These are phyloP conservation scores for Candida ipomoeae DNA, from an alignment of 805 yeast genomes.

Conservation along the genomic window DNA sequence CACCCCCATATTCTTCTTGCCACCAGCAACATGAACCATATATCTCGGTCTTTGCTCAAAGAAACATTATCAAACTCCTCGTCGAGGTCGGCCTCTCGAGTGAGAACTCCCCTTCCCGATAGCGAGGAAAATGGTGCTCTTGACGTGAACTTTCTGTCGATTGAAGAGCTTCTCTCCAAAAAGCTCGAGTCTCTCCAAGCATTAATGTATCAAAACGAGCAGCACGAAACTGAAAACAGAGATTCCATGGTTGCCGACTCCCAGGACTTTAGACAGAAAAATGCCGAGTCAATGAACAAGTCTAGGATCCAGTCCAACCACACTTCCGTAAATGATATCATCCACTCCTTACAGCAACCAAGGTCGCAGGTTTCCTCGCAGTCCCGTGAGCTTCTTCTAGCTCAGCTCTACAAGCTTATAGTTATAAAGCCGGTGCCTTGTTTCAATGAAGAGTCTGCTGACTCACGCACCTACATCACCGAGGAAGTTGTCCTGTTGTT, in stretches of 20 bases:
- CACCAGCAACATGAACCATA: background rate
- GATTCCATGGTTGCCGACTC: conserved; percentile 20
- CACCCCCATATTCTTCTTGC: background rate
- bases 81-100: conserved; percentile 30
- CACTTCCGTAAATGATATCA: conserved; percentile 43
- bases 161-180: conserved; percentile 32
- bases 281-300: conserved; percentile 30
- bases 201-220: conserved; percentile 14
- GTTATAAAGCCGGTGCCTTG: conserved; percentile 38
- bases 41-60: conserved; percentile 11
- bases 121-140: conserved; percentile 33
- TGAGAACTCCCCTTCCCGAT: conserved; percentile 32
- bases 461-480: conserved; percentile 29
- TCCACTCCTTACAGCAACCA: conserved; percentile 37
- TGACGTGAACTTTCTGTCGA: conserved; percentile 31
- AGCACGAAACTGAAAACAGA: conserved; percentile 16
- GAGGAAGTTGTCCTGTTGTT: conserved; percentile 34
- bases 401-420: conserved; percentile 47
- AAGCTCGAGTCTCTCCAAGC: conserved; percentile 31
- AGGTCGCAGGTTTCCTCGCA: conserved; percentile 44
- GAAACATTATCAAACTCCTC: conserved; percentile 24
- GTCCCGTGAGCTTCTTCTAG: conserved; percentile 47
- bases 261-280: conserved; percentile 24
- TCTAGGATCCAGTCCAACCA: conserved; percentile 32
- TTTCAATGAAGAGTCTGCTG: conserved; percentile 33